These are phyloP conservation scores for Aspergillus calidoustus DNA, from an alignment of 2,329 filamentous ascomycete species.

Conservation along the genomic window DNA sequence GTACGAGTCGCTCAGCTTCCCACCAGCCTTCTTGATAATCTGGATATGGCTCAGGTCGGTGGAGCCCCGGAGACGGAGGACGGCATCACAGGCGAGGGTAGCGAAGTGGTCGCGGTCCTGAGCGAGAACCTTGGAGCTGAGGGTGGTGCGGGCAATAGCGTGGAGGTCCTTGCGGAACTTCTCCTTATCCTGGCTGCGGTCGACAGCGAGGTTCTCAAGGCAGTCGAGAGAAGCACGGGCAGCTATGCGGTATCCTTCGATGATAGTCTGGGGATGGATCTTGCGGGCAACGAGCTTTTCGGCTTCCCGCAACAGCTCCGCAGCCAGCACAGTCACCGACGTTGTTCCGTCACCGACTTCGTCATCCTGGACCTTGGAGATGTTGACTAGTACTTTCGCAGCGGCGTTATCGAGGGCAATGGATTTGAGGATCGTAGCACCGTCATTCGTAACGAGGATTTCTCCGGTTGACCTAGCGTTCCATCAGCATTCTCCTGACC, in stretches of 20 bases:
- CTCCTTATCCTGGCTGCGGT: constrained; percentile 82
- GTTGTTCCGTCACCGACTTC: constrained; percentile 98
- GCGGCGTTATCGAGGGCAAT: constrained; percentile 98
- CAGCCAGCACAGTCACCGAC: constrained; percentile 93
- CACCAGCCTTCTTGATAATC: constrained; percentile 98
- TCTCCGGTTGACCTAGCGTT: constrained; percentile 80
- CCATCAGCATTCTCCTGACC: constrained; percentile 24
- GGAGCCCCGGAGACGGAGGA: constrained; percentile 85
- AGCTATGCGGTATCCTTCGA: constrained; percentile 98
- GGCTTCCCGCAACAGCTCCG: constrained; percentile 92
- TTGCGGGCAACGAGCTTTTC: constrained; percentile 98
- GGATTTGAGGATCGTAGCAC: constrained; percentile 96
- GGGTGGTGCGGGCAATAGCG: constrained; percentile 89
- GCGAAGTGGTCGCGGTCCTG: constrained; percentile 95
- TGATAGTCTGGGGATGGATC: constrained; percentile 99
- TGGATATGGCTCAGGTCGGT: constrained; percentile 97
- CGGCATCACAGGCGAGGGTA: constrained; percentile 85
- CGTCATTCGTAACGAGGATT: constrained; percentile 98
- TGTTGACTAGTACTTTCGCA: constrained; percentile 97
- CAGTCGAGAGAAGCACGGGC: constrained; percentile 84
- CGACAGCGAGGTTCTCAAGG: constrained; percentile 80
- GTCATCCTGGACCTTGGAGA: constrained; percentile 98
- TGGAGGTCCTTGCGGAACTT: constrained; percentile 88
- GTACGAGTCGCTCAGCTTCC: constrained; percentile 97
- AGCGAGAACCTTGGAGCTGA: constrained; percentile 95